These are phyloP conservation scores for Curvularia sp. DNA, from an alignment of 2,329 filamentous ascomycete species.

Conservation along the genomic window DNA sequence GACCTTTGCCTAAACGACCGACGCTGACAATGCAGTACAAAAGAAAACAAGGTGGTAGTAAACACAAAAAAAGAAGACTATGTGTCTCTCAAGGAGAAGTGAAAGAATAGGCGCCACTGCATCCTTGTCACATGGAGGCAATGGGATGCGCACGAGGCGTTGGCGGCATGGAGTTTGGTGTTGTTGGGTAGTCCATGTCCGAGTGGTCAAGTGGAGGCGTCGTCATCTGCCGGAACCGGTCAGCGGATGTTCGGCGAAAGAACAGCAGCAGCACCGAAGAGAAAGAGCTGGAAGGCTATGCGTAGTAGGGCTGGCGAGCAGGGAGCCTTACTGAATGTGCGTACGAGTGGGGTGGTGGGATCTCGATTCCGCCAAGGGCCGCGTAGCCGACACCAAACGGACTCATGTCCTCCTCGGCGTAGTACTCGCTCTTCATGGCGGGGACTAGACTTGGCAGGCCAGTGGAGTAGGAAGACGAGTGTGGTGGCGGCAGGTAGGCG, in stretches of 20 bases:
- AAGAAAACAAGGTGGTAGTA: conserved; percentile 23
- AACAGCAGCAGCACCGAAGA: conserved; percentile 26
- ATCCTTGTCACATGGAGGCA: conserved; percentile 31
- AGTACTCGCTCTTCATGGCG: conserved; percentile 72
- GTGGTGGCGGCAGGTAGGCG: conserved; percentile 62
- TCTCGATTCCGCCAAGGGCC: conserved; percentile 69
- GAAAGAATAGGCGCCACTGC: conserved; percentile 9
- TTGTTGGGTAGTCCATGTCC: conserved; percentile 63
- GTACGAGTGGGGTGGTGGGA: conserved; percentile 67
- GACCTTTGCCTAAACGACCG: conserved; percentile 39
- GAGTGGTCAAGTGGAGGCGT: conserved; percentile 74
- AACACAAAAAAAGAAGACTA: conserved; percentile 37
- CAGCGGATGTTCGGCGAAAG: conserved; percentile 45
- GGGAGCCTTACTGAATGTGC: conserved; percentile 73
- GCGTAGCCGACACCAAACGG: conserved; percentile 73
- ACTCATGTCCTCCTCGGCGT: conserved; percentile 65
- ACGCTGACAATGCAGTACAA: conserved; percentile 51
- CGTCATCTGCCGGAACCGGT: conserved; percentile 63
- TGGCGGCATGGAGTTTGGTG: conserved; percentile 75
- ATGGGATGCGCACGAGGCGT: conserved; percentile 63
- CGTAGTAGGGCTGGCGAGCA: conserved; percentile 50
- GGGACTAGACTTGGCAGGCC: conserved; percentile 67
- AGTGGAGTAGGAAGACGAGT: conserved; percentile 57
- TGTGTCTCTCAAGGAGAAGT: conserved; percentile 24
- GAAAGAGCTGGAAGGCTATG: conserved; percentile 42